These are phyloP conservation scores for Termitomyces bulborhizus DNA, from an alignment of 768 basidiomycete genomes.

Conservation along the genomic window DNA sequence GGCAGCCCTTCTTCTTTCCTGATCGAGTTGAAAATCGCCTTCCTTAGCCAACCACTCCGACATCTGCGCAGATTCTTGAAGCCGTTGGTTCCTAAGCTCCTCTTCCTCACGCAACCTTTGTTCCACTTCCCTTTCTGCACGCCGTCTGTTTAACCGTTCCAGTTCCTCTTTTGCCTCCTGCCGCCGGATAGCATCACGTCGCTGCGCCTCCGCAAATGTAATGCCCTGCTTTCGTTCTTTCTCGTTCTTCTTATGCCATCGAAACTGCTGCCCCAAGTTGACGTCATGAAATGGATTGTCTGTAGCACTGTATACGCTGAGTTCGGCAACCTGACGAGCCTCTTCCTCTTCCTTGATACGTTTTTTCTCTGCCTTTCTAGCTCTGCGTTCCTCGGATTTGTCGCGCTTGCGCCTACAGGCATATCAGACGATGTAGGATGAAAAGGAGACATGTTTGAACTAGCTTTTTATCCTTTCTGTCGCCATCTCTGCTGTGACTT, in stretches of 20 bases:
- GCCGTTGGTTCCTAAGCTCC: constrained; percentile 77
- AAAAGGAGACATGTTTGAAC: constrained; percentile 9
- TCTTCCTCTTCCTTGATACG: constrained; percentile 82
- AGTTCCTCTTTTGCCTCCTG: constrained; percentile 95
- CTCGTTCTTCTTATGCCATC: constrained; percentile 98
- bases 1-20: constrained; percentile 83
- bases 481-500: constrained; percentile 32
- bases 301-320: constrained; percentile 92
- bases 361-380: constrained; percentile 85
- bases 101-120: constrained; percentile 87
- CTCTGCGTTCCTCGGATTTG: constrained; percentile 80
- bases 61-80: constrained; percentile 96
- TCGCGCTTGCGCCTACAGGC: constrained; percentile 68
- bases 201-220: constrained; percentile 69
- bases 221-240: constrained; percentile 90
- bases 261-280: constrained; percentile 93
- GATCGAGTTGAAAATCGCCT: constrained; percentile 94
- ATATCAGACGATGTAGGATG: not conserved
- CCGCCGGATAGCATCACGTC: constrained; percentile 70
- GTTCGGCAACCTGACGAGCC: constrained; percentile 85
- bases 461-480: constrained; percentile 42
- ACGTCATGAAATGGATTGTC: constrained; percentile 99
- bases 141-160: constrained; percentile 81
- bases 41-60: constrained; percentile 97
- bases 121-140: constrained; percentile 92